These are phyloP conservation scores for Russula abietina DNA, from an alignment of 768 basidiomycete genomes.

Conservation along the genomic window DNA sequence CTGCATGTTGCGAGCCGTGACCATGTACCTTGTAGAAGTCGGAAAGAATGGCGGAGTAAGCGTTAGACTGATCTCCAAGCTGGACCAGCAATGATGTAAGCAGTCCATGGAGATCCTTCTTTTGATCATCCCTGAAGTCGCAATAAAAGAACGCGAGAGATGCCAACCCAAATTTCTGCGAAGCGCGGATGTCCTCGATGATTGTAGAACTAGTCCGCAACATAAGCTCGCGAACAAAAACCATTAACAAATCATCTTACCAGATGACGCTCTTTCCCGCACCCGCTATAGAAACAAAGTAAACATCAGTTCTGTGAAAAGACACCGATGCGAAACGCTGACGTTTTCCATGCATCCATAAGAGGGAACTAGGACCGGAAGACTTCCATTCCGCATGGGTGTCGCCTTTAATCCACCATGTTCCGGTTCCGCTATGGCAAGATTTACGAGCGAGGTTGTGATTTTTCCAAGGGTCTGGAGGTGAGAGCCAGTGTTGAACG, in stretches of 20 bases:
- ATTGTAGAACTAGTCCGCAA: neutral
- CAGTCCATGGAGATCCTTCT: neutral
- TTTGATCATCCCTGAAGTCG: slow-evolving; percentile 5
- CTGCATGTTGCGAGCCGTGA: neutral
- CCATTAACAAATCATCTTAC: neutral
- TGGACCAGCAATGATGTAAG: slow-evolving; percentile 5
- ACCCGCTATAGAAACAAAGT: neutral
- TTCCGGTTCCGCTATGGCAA: neutral
- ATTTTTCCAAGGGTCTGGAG: slow-evolving; percentile 9
- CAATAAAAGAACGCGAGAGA: slow-evolving; percentile 5
- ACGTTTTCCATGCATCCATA: slow-evolving; percentile 16
- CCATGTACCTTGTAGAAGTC: neutral
- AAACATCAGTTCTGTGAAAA: neutral
- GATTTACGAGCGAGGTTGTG: neutral
- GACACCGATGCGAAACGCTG: neutral
- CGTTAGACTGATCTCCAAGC: neutral
- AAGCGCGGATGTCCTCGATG: neutral
- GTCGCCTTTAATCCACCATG: neutral
- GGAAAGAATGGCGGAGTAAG: neutral
- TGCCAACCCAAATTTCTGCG: neutral
- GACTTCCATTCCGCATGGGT: neutral
- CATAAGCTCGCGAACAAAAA: neutral
- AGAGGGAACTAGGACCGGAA: neutral
- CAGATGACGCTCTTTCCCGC: slow-evolving; percentile 4
- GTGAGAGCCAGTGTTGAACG: neutral